A percentile compares a stretch with the other conserved stretches of the same genome.
Evolutionary conservation across 2,329 filamentous ascomycete species (phyloP).

Genomic region (Nakataea oryzae): DNA sequence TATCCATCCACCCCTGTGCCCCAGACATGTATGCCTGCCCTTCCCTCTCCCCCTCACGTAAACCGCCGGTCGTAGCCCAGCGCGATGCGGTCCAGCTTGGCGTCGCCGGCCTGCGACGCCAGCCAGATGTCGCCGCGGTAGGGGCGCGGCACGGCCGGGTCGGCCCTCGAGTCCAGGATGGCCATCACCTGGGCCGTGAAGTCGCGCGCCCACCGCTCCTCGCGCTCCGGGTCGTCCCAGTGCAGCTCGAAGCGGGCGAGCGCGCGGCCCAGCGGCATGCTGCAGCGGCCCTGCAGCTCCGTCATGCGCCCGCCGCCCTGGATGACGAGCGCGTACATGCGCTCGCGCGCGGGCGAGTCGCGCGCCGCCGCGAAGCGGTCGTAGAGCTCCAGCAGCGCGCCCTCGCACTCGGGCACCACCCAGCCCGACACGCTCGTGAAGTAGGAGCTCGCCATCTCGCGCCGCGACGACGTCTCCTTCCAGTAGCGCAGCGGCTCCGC

Average conservation of each 20-base stretch:
- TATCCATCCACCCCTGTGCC: too few species aligned
- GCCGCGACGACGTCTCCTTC: neutral
- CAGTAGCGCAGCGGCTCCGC: neutral
- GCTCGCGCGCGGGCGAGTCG: neutral
- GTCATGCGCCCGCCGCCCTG: neutral
- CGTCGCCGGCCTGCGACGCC: neutral
- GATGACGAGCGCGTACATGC: slow-evolving; percentile 2
- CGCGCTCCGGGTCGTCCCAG: neutral
- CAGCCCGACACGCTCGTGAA: neutral
- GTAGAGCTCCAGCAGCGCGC: neutral
- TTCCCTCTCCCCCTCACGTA: neutral
- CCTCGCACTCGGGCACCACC: neutral
- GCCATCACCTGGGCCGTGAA: neutral
- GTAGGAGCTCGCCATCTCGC: slow-evolving; percentile 1
- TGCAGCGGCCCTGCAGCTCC: neutral
- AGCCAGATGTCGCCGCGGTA: neutral
- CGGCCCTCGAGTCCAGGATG: neutral
- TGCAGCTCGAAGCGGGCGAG: slow-evolving; percentile 1
- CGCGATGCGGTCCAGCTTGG: neutral
- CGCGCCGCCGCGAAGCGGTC: neutral
- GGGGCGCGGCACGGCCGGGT: neutral
- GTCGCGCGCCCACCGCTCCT: neutral
- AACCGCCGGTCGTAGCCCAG: neutral
- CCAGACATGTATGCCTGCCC: too few species aligned
- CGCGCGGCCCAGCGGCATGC: neutral